A percentile compares a stretch with the other conserved stretches of the same genome.
phyloP scores from a whole-genome alignment of 805 yeast species.

The Blastobotrys attinorum region DNA sequence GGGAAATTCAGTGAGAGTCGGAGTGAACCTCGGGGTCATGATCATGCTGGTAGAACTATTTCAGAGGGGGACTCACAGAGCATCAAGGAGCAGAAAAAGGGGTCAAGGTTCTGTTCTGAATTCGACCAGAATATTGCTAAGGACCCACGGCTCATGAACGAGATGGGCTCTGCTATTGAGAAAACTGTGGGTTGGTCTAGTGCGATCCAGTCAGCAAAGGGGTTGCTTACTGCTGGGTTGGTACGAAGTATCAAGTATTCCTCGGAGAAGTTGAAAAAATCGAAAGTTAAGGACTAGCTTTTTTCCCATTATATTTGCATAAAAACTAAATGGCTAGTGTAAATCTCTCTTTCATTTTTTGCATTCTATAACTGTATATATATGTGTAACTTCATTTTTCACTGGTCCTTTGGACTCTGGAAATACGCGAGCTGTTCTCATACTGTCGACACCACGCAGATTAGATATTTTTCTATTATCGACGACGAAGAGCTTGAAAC shows the following conservation, averaged over 20 bases:
- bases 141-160: conserved; percentile 32
- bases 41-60: conserved; percentile 1
- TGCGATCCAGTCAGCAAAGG: conserved; percentile 68
- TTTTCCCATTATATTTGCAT: conserved; percentile 10
- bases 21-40: conserved; percentile 1
- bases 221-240: conserved; percentile 81
- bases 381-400: too few species aligned
- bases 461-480: conserved; percentile 2
- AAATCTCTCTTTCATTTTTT: background rate
- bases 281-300: too few species aligned
- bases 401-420: too few species aligned
- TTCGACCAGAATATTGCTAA: conserved; percentile 38
- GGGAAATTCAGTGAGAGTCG: background rate
- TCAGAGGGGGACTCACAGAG: conserved; percentile 8
- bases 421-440: background rate
- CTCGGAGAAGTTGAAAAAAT: conserved; percentile 51
- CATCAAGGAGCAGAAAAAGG: conserved; percentile 1
- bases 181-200: conserved; percentile 64
- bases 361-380: background rate
- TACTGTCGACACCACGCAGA: background rate
- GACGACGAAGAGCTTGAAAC: conserved; percentile 63
- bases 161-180: conserved; percentile 36
- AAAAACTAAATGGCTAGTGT: conserved; percentile 1
- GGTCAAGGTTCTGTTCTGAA: conserved; percentile 21
- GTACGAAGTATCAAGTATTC: conserved; percentile 66